Percentiles rank a stretch among this genome's conserved stretches.
phyloP scores from a whole-genome alignment of 306 rosid species.

The Cicer arietinum region DNA sequence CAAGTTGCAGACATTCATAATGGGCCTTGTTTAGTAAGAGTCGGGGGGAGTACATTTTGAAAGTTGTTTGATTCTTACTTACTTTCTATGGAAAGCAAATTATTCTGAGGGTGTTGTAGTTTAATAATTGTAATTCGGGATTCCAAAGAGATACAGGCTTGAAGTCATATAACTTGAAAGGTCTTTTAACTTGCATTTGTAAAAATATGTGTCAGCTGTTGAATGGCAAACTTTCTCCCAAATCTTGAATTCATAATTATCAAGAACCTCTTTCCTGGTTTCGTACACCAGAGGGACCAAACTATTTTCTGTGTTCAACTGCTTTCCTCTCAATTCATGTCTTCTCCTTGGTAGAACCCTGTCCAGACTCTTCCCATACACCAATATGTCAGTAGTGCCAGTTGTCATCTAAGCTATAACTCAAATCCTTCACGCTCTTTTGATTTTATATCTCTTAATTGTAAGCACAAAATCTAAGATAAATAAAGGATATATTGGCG shows the following conservation, averaged over 20 bases:
- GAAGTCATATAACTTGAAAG: slow-evolving; percentile 4
- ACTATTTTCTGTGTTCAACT: not conserved
- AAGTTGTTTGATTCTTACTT: not conserved
- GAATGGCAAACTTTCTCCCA: slow-evolving; percentile 3
- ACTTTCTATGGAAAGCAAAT: not conserved
- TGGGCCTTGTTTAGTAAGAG: slow-evolving; percentile 29
- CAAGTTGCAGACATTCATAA: not conserved
- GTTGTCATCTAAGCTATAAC: slow-evolving; percentile 8
- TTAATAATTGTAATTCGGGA: not conserved
- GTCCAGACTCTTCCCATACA: not conserved
- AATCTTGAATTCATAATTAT: slow-evolving; percentile 31
- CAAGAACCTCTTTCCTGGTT: slow-evolving; percentile 4
- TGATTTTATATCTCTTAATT: slow-evolving; percentile 27
- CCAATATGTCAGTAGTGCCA: slow-evolving; percentile 12
- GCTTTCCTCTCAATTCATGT: slow-evolving; percentile 9
- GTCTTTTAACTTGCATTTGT: not conserved
- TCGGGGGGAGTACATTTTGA: not conserved
- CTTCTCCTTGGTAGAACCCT: slow-evolving; percentile 33
- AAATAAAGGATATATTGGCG: not conserved
- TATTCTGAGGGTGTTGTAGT: not conserved
- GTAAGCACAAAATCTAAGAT: slow-evolving; percentile 21
- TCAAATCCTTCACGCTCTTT: not conserved
- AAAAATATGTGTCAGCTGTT: slow-evolving; percentile 18
- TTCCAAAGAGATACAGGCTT: slow-evolving; percentile 5
- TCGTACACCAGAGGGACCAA: slow-evolving; percentile 14